Base-by-base conservation (phyloP, 495 filamentous ascomycete genomes). In the Podospora comata region DNA sequence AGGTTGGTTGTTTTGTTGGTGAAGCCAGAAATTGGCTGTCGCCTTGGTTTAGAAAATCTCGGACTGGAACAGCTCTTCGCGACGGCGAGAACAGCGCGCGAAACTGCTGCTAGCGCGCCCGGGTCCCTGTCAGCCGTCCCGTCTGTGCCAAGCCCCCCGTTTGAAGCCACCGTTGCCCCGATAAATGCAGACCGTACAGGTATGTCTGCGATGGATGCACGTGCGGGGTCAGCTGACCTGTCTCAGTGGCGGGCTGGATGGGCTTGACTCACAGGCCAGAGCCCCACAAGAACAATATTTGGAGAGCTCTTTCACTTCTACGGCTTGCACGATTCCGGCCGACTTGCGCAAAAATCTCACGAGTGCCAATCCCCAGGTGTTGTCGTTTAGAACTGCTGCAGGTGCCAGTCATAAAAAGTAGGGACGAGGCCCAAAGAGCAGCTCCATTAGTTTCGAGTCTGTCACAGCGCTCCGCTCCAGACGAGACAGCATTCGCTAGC, bases 1-100 rank as follows among this genome's bases (percentile, higher is more conserved):
- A 55, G 57, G 69, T 66, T 60, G 67, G 48, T 65, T 62, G 15
- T 67, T 44, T 64, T 62, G 15, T 67, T 70, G 68, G 69, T 71
- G 70, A 72, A 72, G 69, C 72, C 75, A 72, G 60, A 67, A 64
- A 55, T 64, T 75, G 69, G 75, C 71, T 64, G 69, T 60, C 66
- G 70, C 57, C 44, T 73, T 62, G 62, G 68, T 68, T 67, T 64
- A 66, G 62, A 73, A 77, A 74, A 75, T 74, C 71, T 72, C 60
- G 64, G 57, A 28, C 61, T 65, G 64, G 53, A 55, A 48, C 32
- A 61, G 19, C 54, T 39, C 60, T 68, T 68, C 68, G 70, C 70
- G 75, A 75, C 61, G 67, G 32, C 53, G 69, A 60, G 30, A 57
- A 1, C 55, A 34, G 66, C 57, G 68, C 72, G 70, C 71, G 65